These are phyloP conservation scores for Pichia kluyveri DNA, from an alignment of 805 yeast species.

Conservation along the genomic window DNA sequence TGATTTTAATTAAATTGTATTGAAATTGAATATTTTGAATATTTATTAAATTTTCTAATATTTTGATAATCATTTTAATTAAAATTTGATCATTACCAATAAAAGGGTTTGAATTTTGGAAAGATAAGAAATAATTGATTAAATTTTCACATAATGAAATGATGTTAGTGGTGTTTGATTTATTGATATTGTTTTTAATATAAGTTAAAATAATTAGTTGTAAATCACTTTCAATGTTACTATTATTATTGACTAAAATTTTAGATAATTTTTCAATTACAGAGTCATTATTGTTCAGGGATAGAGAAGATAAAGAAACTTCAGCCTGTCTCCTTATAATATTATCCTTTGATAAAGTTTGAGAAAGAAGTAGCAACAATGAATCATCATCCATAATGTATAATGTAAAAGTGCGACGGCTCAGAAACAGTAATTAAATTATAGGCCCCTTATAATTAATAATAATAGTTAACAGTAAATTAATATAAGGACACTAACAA, in stretches of 20 bases:
- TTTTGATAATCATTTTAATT: constrained; percentile 27
- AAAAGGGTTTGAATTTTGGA: neutral
- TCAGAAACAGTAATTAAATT: too few species aligned
- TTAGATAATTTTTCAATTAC: neutral
- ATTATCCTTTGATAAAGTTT: neutral
- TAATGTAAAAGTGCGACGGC: neutral
- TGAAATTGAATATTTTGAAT: constrained; percentile 39
- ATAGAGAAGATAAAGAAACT: neutral
- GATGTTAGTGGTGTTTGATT: neutral
- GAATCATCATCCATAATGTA: neutral
- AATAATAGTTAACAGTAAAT: too few species aligned
- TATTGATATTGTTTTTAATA: neutral
- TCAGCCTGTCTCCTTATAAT: neutral
- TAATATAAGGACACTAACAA: too few species aligned
- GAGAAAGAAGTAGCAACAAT: neutral
- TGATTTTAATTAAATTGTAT: constrained; percentile 38
- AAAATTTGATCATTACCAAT: neutral
- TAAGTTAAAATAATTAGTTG: neutral
- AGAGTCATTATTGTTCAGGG: neutral
- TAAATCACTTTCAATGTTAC: neutral
- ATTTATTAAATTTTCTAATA: constrained; percentile 45
- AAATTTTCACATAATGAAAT: neutral
- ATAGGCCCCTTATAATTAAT: too few species aligned
- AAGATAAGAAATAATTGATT: neutral
- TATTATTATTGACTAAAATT: too few species aligned